Evolutionary conservation across 2,329 filamentous ascomycete genomes (phyloP), one percentile per base, ranked within the genome.

Genomic region (Coniella vitis): DNA sequence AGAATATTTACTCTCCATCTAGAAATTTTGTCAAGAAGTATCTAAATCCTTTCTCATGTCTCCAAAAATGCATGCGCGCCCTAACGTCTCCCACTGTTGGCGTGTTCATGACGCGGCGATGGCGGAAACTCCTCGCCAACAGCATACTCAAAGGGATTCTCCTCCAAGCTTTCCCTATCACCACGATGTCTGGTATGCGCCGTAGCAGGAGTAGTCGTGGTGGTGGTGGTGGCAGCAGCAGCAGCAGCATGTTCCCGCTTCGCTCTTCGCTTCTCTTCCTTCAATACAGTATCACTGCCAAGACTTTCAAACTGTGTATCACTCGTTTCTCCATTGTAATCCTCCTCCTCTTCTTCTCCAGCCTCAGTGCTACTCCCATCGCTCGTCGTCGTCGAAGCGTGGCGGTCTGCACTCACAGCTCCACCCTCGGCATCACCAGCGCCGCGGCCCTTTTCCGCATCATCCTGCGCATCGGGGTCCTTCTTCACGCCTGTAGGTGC

Each of bases 361-460:
- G 25, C 32, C 16, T 13, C 25, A 19, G 12, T 10, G 17, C 21
- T 19, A 12, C 19, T 25, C 13, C 4, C 25, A 12, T 17, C 34
- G 19, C 43, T 20, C 35, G 20, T 43, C n/a, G n/a, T n/a, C n/a
- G n/a, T n/a, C n/a, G n/a, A n/a, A n/a, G n/a, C n/a, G n/a, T n/a
- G n/a, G n/a, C n/a, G n/a, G n/a, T n/a, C n/a, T 12, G 35, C 49
- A 43, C 45, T 48, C 2, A 8, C 13, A 14, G 35, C 29, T 5
- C 17, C 36, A 8, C 19, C 21, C 7, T 13, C 37, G 8, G 36
- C 45, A 47, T 22, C 39, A 42, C 17, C 29, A 31, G 14, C 38
- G 7, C 14, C n/a, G 7, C 40, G 8, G 7, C 31, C 47, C 51
- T 53, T 50, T 43, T 50, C 50, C 20, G 52, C 49, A 20, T 40